These are phyloP conservation scores for Paramecium primaurelia DNA, from an alignment of 73 alveolate genomes.

Conservation along the genomic window DNA sequence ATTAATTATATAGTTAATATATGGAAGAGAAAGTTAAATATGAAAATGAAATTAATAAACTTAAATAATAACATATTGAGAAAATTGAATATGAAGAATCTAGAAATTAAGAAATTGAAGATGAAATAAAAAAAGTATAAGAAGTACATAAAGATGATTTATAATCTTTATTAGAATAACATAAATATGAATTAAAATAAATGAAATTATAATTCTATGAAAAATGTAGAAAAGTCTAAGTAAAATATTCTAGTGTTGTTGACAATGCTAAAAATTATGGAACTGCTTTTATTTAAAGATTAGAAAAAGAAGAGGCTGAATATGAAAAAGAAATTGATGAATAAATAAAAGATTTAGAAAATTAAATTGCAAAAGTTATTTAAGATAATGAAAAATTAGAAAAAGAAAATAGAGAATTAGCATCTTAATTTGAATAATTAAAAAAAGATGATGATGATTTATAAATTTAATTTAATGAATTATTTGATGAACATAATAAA, in stretches of 20 bases:
- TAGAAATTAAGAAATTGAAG: slow-evolving; percentile 61
- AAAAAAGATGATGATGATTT: slow-evolving; percentile 54
- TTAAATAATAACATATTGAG: slow-evolving; percentile 34
- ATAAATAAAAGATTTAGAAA: slow-evolving; percentile 52
- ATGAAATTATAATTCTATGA: slow-evolving; percentile 57
- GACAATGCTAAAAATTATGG: slow-evolving; percentile 64
- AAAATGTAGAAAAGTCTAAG: slow-evolving; percentile 55
- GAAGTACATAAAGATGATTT: slow-evolving; percentile 33
- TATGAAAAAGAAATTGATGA: slow-evolving; percentile 63
- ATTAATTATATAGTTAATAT: neutral
- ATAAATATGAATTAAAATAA: slow-evolving; percentile 45
- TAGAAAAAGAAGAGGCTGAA: slow-evolving; percentile 61
- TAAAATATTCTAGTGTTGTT: slow-evolving; percentile 54
- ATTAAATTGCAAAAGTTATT: slow-evolving; percentile 52
- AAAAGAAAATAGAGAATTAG: slow-evolving; percentile 37
- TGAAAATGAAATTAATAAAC: slow-evolving; percentile 28
- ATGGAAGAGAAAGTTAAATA: slow-evolving; percentile 30
- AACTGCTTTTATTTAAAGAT: slow-evolving; percentile 52
- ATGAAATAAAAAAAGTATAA: slow-evolving; percentile 51
- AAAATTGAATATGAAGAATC: slow-evolving; percentile 54
- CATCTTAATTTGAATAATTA: slow-evolving; percentile 20
- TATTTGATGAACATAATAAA: slow-evolving; percentile 44
- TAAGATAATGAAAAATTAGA: slow-evolving; percentile 49
- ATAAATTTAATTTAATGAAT: neutral
- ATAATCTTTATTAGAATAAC: slow-evolving; percentile 34